Percentiles rank a stretch among this genome's conserved stretches.
These are phyloP conservation scores for Pichiaceae sp. DNA, from an alignment of 1,139 yeast species.

Conservation along the genomic window DNA sequence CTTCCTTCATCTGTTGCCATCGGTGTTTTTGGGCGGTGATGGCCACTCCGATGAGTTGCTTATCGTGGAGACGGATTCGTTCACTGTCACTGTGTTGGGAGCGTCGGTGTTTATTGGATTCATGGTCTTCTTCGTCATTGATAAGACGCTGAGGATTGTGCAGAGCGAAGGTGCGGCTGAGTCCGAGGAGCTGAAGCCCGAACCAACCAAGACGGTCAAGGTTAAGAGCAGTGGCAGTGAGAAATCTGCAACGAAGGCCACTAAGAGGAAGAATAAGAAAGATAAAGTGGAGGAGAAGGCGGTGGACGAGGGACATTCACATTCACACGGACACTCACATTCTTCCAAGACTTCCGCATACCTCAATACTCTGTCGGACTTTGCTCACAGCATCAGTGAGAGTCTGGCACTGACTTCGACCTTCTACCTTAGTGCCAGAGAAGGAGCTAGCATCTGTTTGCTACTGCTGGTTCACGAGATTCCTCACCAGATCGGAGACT, in stretches of 20 bases:
- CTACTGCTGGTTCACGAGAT: conserved; percentile 66
- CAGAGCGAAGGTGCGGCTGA: conserved; percentile 12
- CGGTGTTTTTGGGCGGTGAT: conserved; percentile 38
- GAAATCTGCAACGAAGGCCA: background rate
- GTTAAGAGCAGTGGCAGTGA: background rate
- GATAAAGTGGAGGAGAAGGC: conserved; percentile 3
- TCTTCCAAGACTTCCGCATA: conserved; percentile 44
- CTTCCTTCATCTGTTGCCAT: conserved; percentile 58
- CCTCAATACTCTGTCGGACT: conserved; percentile 55
- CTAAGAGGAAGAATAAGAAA: background rate
- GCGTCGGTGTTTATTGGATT: conserved; percentile 50
- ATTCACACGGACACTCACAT: conserved; percentile 19
- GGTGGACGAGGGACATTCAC: conserved; percentile 7
- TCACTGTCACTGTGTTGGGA: conserved; percentile 26
- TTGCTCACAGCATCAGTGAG: conserved; percentile 62
- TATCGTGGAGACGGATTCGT: background rate
- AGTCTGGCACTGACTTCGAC: conserved; percentile 64
- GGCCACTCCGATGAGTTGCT: conserved; percentile 1
- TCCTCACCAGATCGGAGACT: conserved; percentile 72
- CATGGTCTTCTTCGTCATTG: conserved; percentile 44
- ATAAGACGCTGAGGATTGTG: conserved; percentile 45
- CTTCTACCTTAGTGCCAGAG: conserved; percentile 45
- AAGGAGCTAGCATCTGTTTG: conserved; percentile 56
- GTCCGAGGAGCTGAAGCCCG: background rate
- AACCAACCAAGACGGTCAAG: background rate